Evolutionary conservation across 2,329 filamentous ascomycete genomes (phyloP).

Genomic region (Beauveria asiatica): DNA sequence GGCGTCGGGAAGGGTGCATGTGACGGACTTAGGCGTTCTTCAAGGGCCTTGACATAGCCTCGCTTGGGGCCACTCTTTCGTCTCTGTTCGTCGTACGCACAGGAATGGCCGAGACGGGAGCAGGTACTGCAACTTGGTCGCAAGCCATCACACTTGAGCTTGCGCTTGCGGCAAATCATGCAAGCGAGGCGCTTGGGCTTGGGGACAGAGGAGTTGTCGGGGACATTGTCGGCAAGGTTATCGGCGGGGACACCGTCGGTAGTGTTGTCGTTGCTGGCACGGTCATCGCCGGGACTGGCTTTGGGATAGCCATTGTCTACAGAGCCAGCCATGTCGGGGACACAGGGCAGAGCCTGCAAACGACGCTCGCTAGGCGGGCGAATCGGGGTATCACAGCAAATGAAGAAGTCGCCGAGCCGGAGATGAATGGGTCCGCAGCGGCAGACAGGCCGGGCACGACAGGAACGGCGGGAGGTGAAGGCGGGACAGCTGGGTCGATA

Average conservation of each 20-base stretch:
- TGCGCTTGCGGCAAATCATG: slow-evolving; percentile 86
- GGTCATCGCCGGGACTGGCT: slow-evolving; percentile 16
- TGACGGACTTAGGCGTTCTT: slow-evolving; percentile 76
- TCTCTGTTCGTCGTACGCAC: slow-evolving; percentile 84
- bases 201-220: slow-evolving; percentile 51
- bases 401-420: slow-evolving; percentile 8
- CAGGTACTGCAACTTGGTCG: slow-evolving; percentile 85
- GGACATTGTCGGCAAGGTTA: slow-evolving; percentile 30
- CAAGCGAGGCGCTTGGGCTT: slow-evolving; percentile 92
- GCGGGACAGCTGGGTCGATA: neutral
- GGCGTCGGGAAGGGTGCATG: neutral
- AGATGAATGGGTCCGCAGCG: neutral
- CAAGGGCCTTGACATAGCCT: slow-evolving; percentile 88
- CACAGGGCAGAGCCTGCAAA: neutral
- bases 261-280: slow-evolving; percentile 15
- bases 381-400: neutral
- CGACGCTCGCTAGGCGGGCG: neutral
- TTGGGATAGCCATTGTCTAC: slow-evolving; percentile 27
- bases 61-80: slow-evolving; percentile 92
- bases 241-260: slow-evolving; percentile 20
- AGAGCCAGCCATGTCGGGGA: slow-evolving; percentile 26
- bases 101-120: slow-evolving; percentile 74
- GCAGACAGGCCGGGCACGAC: neutral
- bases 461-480: neutral
- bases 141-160: slow-evolving; percentile 79